Evolutionary conservation across 495 filamentous ascomycete genomes (phyloP).

Genomic region (Hyaloscypha bicolor): DNA sequence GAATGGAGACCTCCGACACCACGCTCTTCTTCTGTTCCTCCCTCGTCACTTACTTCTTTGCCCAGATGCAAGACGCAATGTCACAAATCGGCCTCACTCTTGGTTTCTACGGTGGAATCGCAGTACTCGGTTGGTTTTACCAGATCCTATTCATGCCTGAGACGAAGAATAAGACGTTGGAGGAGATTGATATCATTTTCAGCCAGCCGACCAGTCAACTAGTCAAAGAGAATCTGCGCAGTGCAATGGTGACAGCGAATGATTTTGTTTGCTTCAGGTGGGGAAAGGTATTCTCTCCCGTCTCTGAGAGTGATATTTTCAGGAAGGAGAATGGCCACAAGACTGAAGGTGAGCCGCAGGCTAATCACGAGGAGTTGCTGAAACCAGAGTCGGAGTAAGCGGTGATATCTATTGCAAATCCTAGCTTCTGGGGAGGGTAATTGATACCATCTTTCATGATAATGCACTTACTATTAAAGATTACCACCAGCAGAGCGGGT

Average conservation of each 20-base stretch:
- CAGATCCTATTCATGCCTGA: constrained; percentile 65
- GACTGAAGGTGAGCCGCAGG: neutral
- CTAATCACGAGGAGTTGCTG: constrained; percentile 22
- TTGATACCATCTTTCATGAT: no score
- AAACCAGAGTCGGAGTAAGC: neutral
- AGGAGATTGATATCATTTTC: constrained; percentile 64
- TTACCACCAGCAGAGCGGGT: no score
- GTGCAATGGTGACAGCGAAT: constrained; percentile 22
- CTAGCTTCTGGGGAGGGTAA: no score
- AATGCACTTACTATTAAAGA: no score
- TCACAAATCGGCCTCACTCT: constrained; percentile 56
- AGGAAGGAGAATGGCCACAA: constrained; percentile 29
- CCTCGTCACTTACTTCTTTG: constrained; percentile 67
- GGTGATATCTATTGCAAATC: no score
- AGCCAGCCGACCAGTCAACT: constrained; percentile 56
- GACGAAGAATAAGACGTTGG: constrained; percentile 64
- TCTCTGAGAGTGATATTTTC: constrained; percentile 29
- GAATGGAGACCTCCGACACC: constrained; percentile 59
- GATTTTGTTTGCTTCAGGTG: constrained; percentile 27
- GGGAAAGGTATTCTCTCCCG: constrained; percentile 31
- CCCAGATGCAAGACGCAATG: constrained; percentile 58
- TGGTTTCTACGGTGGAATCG: constrained; percentile 64
- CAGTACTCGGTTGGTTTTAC: constrained; percentile 58
- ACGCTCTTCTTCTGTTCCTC: constrained; percentile 62
- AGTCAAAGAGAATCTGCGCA: constrained; percentile 51